Evolutionary conservation across 495 filamentous ascomycete species (phyloP), one percentile per base, ranked within the genome.

Genomic region (Neurospora sp.): DNA sequence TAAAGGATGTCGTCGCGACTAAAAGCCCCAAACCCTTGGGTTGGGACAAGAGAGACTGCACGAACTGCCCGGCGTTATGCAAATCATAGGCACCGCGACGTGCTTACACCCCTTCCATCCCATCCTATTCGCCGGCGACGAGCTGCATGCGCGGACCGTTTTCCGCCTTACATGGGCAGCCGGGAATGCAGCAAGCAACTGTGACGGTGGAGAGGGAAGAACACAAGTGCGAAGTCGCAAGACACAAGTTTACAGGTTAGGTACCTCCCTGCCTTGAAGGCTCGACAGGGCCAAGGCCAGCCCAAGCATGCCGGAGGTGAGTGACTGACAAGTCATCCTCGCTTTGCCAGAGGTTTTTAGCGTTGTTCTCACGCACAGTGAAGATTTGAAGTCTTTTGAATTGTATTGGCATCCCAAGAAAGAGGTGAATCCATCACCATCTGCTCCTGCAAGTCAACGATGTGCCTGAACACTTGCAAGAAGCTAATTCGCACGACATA

Each of bases 111-210:
- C 61, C 73, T 71, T 61, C 70, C 74, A 72, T 40, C 74, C 41
- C 44, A 70, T 81, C 79, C 74, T 72, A 81, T 81, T 81, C 78
- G 79, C 73, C 75, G 71, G 72, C 68, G 20, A 69, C 48, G 40
- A 73, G 70, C 79, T 82, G 80, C 80, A 82, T 76, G 79, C 71
- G 80, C 80, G 80, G 80, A 82, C 80, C 80, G 80, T 82, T 82
- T 80, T 82, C 80, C 80, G 80, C 80, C 80, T 76, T 79, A 81
- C 79, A 82, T 80, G 76, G 68, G 73, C 72, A 70, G 75, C 78
- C 77, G 77, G 75, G 80, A 77, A 78, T 45, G 71, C 77, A 76
- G 73, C 69, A 65, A 65, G 27, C 53, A 65, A 65, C 53, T 65
- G 53, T 65, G 31, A 65, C 53, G 53, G 53, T 65, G 53, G 53